These are phyloP conservation scores for Fusarium musae DNA, from an alignment of 2,329 filamentous ascomycete species.

Conservation along the genomic window DNA sequence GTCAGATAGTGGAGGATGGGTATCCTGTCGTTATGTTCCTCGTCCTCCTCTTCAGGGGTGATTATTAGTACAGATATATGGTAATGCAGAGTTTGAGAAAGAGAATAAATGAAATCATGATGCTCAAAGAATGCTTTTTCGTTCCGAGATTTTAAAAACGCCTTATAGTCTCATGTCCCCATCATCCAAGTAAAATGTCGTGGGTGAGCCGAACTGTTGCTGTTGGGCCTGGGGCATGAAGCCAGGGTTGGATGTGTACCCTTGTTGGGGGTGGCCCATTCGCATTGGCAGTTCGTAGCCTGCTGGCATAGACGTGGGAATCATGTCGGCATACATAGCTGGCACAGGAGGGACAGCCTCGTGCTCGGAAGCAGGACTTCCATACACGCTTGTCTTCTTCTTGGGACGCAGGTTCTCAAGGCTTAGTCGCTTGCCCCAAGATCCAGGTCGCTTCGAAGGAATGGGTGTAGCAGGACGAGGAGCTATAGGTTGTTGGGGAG, in stretches of 20 bases:
- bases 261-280: constrained; percentile 39
- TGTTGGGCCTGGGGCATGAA: constrained; percentile 43
- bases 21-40: constrained; percentile 42
- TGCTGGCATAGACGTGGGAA: constrained; percentile 43
- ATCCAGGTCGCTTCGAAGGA: constrained; percentile 53
- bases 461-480: constrained; percentile 52
- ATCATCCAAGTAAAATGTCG: constrained; percentile 45
- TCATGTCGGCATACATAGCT: constrained; percentile 45
- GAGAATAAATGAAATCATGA: constrained; percentile 30
- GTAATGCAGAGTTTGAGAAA: constrained; percentile 17
- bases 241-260: constrained; percentile 41
- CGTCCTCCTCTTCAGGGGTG: constrained; percentile 36
- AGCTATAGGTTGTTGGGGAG: constrained; percentile 37
- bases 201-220: constrained; percentile 45
- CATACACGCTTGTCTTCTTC: constrained; percentile 50
- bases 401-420: constrained; percentile 52
- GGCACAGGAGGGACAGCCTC: constrained; percentile 45
- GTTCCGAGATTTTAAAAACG: constrained; percentile 26
- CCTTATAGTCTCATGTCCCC: constrained; percentile 44
- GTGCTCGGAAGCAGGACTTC: constrained; percentile 43
- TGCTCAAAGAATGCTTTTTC: constrained; percentile 35
- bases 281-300: constrained; percentile 47
- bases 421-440: constrained; percentile 52
- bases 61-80: constrained; percentile 43
- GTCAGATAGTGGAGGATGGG: constrained; percentile 39